Conservation (phyloP, 257 asterid species). For the Sherardia arvensis region DNA sequence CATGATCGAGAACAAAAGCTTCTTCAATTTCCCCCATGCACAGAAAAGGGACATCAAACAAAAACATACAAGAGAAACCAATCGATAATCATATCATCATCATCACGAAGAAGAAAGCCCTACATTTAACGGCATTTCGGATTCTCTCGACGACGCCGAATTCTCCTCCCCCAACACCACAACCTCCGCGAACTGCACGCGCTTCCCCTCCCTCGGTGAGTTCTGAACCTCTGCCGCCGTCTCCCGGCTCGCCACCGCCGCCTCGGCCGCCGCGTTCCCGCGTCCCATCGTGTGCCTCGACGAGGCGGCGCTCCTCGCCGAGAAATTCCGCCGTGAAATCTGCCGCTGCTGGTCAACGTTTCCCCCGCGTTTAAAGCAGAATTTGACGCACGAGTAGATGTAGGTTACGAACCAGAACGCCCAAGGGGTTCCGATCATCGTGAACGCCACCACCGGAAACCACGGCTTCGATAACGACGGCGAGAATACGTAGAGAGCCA, state of each 20-base stretch:
- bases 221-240: background rate
- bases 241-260: background rate
- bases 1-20: background rate
- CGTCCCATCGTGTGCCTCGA: background rate
- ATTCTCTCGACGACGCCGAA: conserved; percentile 17
- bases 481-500: conserved; percentile 18
- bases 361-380: background rate
- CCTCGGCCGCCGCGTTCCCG: background rate
- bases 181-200: conserved; percentile 7
- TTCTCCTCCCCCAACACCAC: conserved; percentile 8
- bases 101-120: conserved; percentile 12
- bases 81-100: background rate
- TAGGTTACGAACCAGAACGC: conserved; percentile 28
- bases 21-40: background rate
- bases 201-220: conserved; percentile 5
- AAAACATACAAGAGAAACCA: background rate
- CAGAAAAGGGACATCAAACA: background rate
- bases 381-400: conserved; percentile 23
- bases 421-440: conserved; percentile 28
- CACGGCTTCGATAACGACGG: conserved; percentile 25
- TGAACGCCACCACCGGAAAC: conserved; percentile 24
- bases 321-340: conserved; percentile 2
- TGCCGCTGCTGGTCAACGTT: conserved; percentile 6
- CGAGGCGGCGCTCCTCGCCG: background rate
- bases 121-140: conserved; percentile 23